Evolutionary conservation across 179 eudicot species (phyloP), one percentile per base, ranked within the genome.

Genomic region (Vitellaria paradoxa): DNA sequence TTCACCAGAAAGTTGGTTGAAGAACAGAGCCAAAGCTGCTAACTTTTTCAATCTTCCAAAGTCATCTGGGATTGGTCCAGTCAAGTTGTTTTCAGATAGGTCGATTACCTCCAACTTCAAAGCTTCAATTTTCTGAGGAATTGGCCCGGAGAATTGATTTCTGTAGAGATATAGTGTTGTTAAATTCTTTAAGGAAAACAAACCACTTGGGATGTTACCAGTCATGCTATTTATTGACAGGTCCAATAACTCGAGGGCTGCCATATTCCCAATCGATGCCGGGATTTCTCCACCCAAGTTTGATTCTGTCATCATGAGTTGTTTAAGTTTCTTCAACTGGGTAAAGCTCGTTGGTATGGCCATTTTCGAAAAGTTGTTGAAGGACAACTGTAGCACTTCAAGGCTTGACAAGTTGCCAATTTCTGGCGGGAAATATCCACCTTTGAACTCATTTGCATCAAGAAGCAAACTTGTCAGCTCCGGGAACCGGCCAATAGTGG

Each of bases 171-270:
- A 88, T 49, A 92, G 6, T 7, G 76, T 76, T 2, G 15, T 12
- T 63, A 63, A 5, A 13, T 63, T 63, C 67, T 63, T 63, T 13
- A 63, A 26, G 42, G 71, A 76, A 76, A 92, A 87, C 79, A 92
- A n/a, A 20, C 86, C 83, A 30, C 62, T 76, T 9, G 97, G 97
- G 26, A 92, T 89, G 18, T n/a, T 76, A 46, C 97, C 97, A 20
- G 1, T 83, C 67, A 92, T 70, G 3, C 15, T 11, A 74, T 91
- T 91, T 0, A 0, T 26, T 6, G 72, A 77, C 74, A 64, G 91
- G 60, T 91, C 91, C 60, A 88, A 45, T 15, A 24, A 37, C 55
- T 84, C 84, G 47, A 88, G 72, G n/a, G 83, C 40, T 21, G 66
- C 23, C 15, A 63, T 9, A 63, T 62, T 62, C 66, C 66, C 13